phyloP scores from a whole-genome alignment of 805 yeast species.

The Wickerhamiella australiensis region DNA sequence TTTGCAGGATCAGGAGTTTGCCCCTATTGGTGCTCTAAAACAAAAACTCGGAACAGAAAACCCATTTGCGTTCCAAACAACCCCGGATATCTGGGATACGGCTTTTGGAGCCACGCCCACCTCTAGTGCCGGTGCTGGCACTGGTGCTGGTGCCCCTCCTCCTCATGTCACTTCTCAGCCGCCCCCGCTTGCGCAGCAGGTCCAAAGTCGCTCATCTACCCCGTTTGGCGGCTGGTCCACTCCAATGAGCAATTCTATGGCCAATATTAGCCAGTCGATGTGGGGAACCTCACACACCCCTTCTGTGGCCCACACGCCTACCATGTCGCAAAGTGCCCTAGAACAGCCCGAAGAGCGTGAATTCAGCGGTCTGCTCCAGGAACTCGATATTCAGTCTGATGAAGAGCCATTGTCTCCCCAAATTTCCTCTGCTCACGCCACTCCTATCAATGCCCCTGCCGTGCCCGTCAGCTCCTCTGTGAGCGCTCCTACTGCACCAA shows the following conservation, averaged over 20 bases:
- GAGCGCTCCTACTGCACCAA: conserved; percentile 1
- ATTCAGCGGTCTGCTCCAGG: conserved; percentile 9
- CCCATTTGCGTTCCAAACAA: conserved; percentile 41
- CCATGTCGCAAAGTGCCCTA: not conserved
- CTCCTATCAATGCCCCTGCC: not conserved
- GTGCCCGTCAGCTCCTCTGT: not conserved
- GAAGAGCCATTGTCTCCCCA: conserved; percentile 6
- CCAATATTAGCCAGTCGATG: conserved; percentile 1
- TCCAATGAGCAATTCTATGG: not conserved
- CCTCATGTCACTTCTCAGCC: conserved; percentile 3
- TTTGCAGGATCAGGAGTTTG: conserved; percentile 40
- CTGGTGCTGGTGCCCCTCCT: not conserved
- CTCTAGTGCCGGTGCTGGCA: not conserved
- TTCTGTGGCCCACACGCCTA: not conserved
- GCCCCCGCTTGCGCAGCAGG: conserved; percentile 1
- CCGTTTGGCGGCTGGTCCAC: conserved; percentile 8
- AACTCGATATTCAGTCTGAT: conserved; percentile 9
- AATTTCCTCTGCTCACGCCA: not conserved
- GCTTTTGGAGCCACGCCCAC: not conserved
- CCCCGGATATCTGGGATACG: conserved; percentile 17
- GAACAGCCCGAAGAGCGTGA: not conserved
- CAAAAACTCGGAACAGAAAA: conserved; percentile 38
- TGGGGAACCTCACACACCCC: conserved; percentile 4
- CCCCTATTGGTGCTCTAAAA: conserved; percentile 43
- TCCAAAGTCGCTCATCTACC: not conserved